Conservation (phyloP, 169 alveolate genomes). For the Hepatocystis sp. region DNA sequence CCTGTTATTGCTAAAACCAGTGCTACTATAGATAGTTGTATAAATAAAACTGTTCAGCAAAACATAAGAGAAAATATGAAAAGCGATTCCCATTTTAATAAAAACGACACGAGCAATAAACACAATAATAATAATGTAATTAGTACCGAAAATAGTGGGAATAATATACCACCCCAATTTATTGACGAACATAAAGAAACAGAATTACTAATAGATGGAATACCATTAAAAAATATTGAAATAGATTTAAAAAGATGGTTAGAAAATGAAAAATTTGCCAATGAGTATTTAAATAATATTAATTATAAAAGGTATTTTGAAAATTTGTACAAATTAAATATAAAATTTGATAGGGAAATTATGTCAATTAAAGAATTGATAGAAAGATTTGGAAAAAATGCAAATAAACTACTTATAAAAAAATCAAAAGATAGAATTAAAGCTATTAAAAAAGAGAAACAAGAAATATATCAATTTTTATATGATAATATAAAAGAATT, state of each 20-base stretch:
- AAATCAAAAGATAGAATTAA: constrained; percentile 68
- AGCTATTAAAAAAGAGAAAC: constrained; percentile 36
- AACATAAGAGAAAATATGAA: not conserved
- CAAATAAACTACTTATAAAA: constrained; percentile 15
- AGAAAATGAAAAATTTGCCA: constrained; percentile 31
- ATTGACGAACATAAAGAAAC: no score
- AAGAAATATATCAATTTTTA: constrained; percentile 11
- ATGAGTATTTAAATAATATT: constrained; percentile 20
- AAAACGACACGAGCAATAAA: not conserved
- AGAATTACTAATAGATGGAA: constrained; percentile 22
- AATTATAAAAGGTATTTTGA: constrained; percentile 32
- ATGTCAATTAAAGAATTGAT: constrained; percentile 22
- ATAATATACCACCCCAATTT: no score
- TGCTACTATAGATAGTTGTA: no score
- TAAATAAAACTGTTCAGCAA: not conserved
- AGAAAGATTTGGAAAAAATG: constrained; percentile 65
- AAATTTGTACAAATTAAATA: constrained; percentile 17
- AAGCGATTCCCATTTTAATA: no score
- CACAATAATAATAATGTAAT: not conserved
- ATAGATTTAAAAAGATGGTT: constrained; percentile 48
- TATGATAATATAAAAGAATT: constrained; percentile 63
- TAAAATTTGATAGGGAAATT: constrained; percentile 48
- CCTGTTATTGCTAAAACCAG: no score
- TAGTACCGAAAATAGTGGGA: not conserved
- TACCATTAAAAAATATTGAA: constrained; percentile 44